phyloP scores from a whole-genome alignment of 768 basidiomycete species.

The Pleurotus tuoliensis region DNA sequence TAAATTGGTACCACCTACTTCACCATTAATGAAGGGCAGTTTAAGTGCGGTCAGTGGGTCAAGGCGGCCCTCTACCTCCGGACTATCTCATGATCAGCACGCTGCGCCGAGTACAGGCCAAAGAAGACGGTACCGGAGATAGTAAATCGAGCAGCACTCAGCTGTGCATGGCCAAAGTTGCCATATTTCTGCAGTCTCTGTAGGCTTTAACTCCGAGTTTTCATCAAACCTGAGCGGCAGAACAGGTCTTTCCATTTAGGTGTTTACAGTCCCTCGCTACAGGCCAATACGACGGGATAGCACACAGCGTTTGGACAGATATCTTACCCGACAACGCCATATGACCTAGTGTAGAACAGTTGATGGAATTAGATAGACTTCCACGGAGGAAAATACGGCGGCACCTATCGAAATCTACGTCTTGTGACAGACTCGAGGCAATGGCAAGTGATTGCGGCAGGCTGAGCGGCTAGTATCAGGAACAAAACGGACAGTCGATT shows the following conservation, averaged over 20 bases:
- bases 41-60: slow-evolving; percentile 8
- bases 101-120: neutral
- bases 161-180: neutral
- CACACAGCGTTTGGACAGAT: neutral
- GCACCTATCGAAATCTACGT: neutral
- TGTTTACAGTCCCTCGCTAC: neutral
- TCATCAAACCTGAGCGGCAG: neutral
- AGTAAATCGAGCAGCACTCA: neutral
- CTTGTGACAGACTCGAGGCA: slow-evolving; percentile 8
- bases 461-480: neutral
- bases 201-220: neutral
- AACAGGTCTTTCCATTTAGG: neutral
- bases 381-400: neutral
- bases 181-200: neutral
- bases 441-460: neutral
- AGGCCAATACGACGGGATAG: neutral
- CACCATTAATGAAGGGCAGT: neutral
- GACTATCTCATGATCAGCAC: neutral
- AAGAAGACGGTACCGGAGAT: slow-evolving; percentile 6
- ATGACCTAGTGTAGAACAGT: neutral
- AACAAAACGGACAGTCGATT: neutral
- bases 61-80: neutral
- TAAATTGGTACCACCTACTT: too few species aligned
- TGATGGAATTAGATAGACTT: neutral
- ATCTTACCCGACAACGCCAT: neutral